Conservation (phyloP, 495 filamentous ascomycete genomes). For the Hyaloscypha hepaticicola region DNA sequence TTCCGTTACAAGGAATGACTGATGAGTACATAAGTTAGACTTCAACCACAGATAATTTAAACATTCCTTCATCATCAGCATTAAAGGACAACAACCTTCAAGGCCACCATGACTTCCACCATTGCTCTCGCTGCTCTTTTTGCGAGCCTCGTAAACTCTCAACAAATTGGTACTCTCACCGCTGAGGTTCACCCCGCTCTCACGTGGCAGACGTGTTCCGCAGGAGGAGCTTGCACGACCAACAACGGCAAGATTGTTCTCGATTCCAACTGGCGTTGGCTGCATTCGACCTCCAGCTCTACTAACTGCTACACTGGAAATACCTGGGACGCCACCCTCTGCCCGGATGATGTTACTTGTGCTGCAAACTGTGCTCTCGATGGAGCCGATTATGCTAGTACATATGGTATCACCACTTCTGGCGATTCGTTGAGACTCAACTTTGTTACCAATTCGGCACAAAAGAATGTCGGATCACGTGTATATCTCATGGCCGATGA, state of each 20-base stretch:
- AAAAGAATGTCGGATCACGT: slow-evolving; percentile 54
- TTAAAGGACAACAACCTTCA: slow-evolving; percentile 21
- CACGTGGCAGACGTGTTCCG: slow-evolving; percentile 56
- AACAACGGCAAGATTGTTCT: slow-evolving; percentile 55
- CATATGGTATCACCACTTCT: slow-evolving; percentile 55
- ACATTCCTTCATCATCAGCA: background rate
- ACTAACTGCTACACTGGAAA: slow-evolving; percentile 67
- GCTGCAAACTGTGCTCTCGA: slow-evolving; percentile 59
- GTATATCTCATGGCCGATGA: slow-evolving; percentile 56
- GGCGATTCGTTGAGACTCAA: slow-evolving; percentile 53
- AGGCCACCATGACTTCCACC: slow-evolving; percentile 25
- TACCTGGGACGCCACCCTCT: slow-evolving; percentile 54
- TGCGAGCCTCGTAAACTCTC: slow-evolving; percentile 32
- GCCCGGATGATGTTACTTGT: slow-evolving; percentile 52
- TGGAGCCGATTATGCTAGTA: slow-evolving; percentile 54
- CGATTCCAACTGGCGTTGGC: slow-evolving; percentile 65
- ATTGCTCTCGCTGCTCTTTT: slow-evolving; percentile 29
- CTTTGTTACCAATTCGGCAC: slow-evolving; percentile 46
- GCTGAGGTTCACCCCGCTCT: slow-evolving; percentile 60
- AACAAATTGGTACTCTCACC: slow-evolving; percentile 56
- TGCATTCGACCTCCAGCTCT: slow-evolving; percentile 48
- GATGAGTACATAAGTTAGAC: background rate
- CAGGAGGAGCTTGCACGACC: slow-evolving; percentile 49
- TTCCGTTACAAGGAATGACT: no score
- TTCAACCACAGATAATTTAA: background rate